Evolutionary conservation across 1,284 basidiomycete species (phyloP).

Genomic region (Malassezia furfur): DNA sequence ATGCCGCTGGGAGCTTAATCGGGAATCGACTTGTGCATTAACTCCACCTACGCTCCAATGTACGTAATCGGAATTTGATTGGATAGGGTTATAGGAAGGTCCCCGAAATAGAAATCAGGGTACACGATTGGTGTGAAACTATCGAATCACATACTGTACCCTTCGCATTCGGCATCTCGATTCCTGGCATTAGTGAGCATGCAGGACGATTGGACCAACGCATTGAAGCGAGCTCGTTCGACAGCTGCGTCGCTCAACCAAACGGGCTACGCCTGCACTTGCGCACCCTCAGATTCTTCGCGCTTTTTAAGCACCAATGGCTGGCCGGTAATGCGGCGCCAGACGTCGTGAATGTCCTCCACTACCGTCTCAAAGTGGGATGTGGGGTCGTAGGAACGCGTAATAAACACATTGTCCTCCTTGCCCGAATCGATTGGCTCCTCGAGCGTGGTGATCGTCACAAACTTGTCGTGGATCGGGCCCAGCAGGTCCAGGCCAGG

Average conservation of each 20-base stretch:
- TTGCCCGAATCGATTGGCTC: constrained; percentile 72
- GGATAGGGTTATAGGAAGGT: too few relatives aligned
- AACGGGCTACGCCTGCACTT: constrained; percentile 33
- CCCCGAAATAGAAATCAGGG: too few relatives aligned
- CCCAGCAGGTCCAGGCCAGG: constrained; percentile 88
- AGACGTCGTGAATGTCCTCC: constrained; percentile 47
- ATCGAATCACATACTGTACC: too few relatives aligned
- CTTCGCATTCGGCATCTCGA: too few relatives aligned
- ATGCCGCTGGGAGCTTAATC: too few relatives aligned
- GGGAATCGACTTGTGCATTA: too few relatives aligned
- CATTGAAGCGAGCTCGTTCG: too few relatives aligned
- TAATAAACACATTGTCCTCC: constrained; percentile 86
- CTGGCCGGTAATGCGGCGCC: constrained; percentile 42
- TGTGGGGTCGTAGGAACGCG: constrained; percentile 94
- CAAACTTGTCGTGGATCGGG: constrained; percentile 92
- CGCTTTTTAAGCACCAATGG: constrained; percentile 45
- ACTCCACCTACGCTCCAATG: too few relatives aligned
- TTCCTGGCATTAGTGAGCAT: background rate
- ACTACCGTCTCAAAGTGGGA: constrained; percentile 88
- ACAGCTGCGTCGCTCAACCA: too few relatives aligned
- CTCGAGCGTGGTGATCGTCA: constrained; percentile 78
- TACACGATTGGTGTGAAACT: too few relatives aligned
- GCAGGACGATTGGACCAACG: background rate
- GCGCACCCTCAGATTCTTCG: constrained; percentile 39
- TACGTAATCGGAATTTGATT: too few relatives aligned